Conservation (phyloP, 202 grass and related monocot species). For the Sporobolus alterniflorus region DNA sequence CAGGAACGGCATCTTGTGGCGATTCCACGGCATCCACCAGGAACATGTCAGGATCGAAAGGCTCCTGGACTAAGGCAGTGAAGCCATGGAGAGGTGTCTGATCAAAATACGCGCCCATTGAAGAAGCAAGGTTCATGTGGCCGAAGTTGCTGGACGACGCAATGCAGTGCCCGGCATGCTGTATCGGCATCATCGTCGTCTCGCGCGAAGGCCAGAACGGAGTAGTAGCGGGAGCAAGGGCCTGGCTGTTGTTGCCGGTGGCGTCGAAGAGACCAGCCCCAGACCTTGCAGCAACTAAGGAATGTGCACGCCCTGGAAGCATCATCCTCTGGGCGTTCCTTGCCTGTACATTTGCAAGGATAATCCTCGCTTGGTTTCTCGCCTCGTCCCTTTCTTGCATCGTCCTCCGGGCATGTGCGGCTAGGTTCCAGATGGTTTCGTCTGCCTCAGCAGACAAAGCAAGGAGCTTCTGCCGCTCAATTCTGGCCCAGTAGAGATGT, state of each 20-base stretch:
- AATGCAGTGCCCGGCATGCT: not conserved
- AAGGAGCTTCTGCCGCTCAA: slow-evolving; percentile 31
- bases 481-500: slow-evolving; percentile 23
- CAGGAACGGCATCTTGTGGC: not conserved
- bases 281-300: not conserved
- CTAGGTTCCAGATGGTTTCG: slow-evolving; percentile 28
- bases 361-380: slow-evolving; percentile 7
- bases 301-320: not conserved
- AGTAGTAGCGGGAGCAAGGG: not conserved
- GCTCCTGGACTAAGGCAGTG: slow-evolving; percentile 14
- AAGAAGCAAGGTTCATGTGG: not conserved
- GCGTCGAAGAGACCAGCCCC: not conserved
- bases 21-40: slow-evolving; percentile 24
- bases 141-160: slow-evolving; percentile 7
- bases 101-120: not conserved
- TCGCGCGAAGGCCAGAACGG: not conserved
- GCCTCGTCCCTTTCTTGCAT: slow-evolving; percentile 42
- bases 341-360: slow-evolving; percentile 27
- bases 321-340: slow-evolving; percentile 30
- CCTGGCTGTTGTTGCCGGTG: not conserved
- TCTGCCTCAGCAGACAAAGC: slow-evolving; percentile 41
- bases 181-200: not conserved
- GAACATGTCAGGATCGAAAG: slow-evolving; percentile 47
- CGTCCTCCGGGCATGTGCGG: not conserved
- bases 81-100: not conserved